Evolutionary conservation across 163 green algal genomes (phyloP).

Genomic region (Scenedesmus sp.): DNA sequence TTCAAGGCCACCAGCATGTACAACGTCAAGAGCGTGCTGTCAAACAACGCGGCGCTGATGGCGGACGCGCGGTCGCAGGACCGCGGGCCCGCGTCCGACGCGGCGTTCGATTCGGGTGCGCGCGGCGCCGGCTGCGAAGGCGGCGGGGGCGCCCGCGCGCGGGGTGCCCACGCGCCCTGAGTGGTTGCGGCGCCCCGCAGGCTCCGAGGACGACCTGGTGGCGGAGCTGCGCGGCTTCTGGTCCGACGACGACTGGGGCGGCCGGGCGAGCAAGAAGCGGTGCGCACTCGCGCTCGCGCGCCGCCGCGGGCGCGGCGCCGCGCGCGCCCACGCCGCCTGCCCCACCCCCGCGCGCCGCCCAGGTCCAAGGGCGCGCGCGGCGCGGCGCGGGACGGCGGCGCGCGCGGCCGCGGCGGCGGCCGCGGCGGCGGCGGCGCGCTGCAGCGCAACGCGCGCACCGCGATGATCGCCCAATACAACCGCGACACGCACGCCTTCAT

Average conservation of each 20-base stretch:
- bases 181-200: background rate
- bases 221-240: slow-evolving; percentile 70
- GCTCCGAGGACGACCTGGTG: slow-evolving; percentile 50
- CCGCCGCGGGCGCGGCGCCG: no score
- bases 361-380: background rate
- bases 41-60: slow-evolving; percentile 74
- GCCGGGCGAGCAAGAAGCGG: background rate
- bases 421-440: slow-evolving; percentile 28
- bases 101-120: background rate
- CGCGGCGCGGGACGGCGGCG: slow-evolving; percentile 20
- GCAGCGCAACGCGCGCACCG: slow-evolving; percentile 29
- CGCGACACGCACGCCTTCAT: slow-evolving; percentile 68
- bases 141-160: no score
- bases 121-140: background rate
- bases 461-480: slow-evolving; percentile 81
- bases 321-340: no score
- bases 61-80: background rate
- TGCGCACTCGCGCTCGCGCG: no score
- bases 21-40: slow-evolving; percentile 80
- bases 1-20: slow-evolving; percentile 90
- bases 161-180: background rate
- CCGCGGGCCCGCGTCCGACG: background rate
- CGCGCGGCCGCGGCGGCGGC: background rate
- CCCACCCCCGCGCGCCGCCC: no score
- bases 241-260: slow-evolving; percentile 59